phyloP scores from a whole-genome alignment of 805 yeast genomes.

The Lipomyces anomalus region DNA sequence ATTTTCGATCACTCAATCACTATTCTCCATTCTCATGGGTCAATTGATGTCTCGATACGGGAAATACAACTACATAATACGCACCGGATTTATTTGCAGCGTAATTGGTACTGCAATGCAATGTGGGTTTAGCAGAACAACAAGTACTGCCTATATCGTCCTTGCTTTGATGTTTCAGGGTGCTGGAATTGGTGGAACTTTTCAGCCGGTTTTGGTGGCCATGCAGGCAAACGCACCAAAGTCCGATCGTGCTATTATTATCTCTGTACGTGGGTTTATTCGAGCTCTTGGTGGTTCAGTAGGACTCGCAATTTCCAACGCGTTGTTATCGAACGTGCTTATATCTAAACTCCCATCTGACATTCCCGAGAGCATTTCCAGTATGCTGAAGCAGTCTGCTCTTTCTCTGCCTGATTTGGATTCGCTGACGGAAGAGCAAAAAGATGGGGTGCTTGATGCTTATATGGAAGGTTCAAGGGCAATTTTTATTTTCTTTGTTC shows the following conservation, averaged over 20 bases:
- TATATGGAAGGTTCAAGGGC: constrained; percentile 19
- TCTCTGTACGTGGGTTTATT: constrained; percentile 50
- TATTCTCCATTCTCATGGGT: constrained; percentile 43
- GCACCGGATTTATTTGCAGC: constrained; percentile 42
- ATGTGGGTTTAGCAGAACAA: constrained; percentile 32
- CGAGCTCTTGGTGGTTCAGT: constrained; percentile 59
- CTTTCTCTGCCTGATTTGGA: constrained; percentile 17
- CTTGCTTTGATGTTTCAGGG: constrained; percentile 38
- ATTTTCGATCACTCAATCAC: constrained; percentile 42
- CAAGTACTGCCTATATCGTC: constrained; percentile 35
- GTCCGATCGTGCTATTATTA: constrained; percentile 54
- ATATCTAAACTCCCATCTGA: constrained; percentile 7
- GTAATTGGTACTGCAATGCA: constrained; percentile 39
- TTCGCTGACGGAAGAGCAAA: constrained; percentile 5
- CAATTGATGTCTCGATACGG: constrained; percentile 41
- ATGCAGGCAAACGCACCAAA: constrained; percentile 47
- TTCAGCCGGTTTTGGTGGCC: constrained; percentile 54
- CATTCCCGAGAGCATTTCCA: constrained; percentile 4
- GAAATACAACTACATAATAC: constrained; percentile 40
- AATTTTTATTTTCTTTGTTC: constrained; percentile 16
- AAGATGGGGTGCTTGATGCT: constrained; percentile 16
- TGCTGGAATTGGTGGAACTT: constrained; percentile 44
- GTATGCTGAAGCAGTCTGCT: constrained; percentile 8
- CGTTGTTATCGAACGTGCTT: constrained; percentile 26
- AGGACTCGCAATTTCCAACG: constrained; percentile 44